phyloP scores from a whole-genome alignment of 306 rosid genomes.

The Elaeagnus macrophylla region DNA sequence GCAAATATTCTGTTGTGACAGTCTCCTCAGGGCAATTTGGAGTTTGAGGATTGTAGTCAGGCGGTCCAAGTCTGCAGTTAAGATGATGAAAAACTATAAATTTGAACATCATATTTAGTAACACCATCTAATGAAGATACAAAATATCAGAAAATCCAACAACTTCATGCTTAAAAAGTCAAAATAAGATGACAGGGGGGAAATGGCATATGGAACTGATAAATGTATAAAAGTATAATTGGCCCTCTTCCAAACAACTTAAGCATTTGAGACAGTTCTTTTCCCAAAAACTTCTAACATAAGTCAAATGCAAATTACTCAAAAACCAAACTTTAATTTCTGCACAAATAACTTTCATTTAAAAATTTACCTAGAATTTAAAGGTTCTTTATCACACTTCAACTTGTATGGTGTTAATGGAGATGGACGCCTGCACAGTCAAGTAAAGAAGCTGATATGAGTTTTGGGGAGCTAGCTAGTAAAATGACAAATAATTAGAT shows the following conservation, averaged over 20 bases:
- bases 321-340: no score
- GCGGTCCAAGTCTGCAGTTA: conserved; percentile 81
- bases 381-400: conserved; percentile 86
- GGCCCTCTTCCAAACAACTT: no score
- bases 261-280: no score
- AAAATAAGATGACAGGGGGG: no score
- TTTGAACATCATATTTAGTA: conserved; percentile 4
- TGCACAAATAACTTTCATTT: no score
- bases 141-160: no score
- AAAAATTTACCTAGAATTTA: conserved; percentile 57
- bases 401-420: conserved; percentile 64
- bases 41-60: conserved; percentile 76
- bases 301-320: no score
- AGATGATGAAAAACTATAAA: conserved; percentile 14
- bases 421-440: conserved; percentile 60
- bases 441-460: conserved; percentile 6
- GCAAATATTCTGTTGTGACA: conserved; percentile 73
- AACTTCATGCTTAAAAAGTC: no score
- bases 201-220: no score
- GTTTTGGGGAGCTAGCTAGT: neutral
- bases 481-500: no score
- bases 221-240: no score
- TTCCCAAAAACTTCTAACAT: no score
- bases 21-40: conserved; percentile 88
- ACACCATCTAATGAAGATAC: neutral